Conservation (phyloP, 2,329 filamentous ascomycete species). For the Xylariaceae sp. region DNA sequence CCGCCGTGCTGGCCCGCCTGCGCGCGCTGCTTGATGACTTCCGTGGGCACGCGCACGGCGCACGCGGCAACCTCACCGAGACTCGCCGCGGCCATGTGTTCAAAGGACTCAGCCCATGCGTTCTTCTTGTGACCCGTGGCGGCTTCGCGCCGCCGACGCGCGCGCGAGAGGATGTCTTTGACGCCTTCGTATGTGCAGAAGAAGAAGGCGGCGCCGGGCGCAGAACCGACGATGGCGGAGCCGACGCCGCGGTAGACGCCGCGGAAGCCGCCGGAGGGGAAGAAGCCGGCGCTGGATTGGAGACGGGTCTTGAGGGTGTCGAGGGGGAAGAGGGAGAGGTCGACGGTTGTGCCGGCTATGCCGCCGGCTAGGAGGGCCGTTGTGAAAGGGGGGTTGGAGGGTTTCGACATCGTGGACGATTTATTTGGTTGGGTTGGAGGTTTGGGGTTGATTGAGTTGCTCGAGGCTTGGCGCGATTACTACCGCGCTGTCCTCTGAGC, state of each 20-base stretch:
- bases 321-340: slow-evolving; percentile 94
- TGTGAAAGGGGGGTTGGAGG: slow-evolving; percentile 45
- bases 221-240: slow-evolving; percentile 81
- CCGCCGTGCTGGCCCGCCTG: slow-evolving; percentile 80
- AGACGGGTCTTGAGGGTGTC: slow-evolving; percentile 98
- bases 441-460: not conserved
- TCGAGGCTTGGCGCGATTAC: slow-evolving; percentile 8
- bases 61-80: slow-evolving; percentile 89
- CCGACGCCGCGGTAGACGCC: slow-evolving; percentile 93
- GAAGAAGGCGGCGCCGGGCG: slow-evolving; percentile 92
- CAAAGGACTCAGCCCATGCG: slow-evolving; percentile 33
- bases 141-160: slow-evolving; percentile 5
- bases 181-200: slow-evolving; percentile 88
- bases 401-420: slow-evolving; percentile 14
- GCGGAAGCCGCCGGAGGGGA: slow-evolving; percentile 77
- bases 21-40: slow-evolving; percentile 94
- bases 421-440: not conserved
- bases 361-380: slow-evolving; percentile 72
- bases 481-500: slow-evolving; percentile 8
- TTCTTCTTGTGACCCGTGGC: slow-evolving; percentile 24
- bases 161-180: slow-evolving; percentile 41
- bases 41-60: slow-evolving; percentile 85
- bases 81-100: slow-evolving; percentile 81
- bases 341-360: slow-evolving; percentile 89
- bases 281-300: slow-evolving; percentile 73